Evolutionary conservation across 2,329 filamentous ascomycete species (phyloP), one percentile per base, ranked within the genome.

Genomic region (Dactylella cylindrospora): DNA sequence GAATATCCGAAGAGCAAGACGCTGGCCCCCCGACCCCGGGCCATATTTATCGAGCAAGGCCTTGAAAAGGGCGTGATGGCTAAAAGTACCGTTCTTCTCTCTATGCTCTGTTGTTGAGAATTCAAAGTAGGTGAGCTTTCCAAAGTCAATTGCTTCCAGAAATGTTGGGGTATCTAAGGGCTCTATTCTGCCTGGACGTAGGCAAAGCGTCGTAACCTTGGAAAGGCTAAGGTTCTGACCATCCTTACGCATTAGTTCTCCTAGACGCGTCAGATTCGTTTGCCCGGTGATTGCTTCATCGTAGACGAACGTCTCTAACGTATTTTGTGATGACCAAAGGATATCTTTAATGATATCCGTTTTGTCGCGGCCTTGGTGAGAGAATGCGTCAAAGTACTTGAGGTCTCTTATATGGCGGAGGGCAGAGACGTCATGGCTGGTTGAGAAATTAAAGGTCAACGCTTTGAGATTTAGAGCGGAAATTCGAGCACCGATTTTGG

Each of bases 71-170:
- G 28, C 40, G 5, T 49, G 22, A 19, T 61, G 55, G 41, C 35
- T 50, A 13, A 60, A 46, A n/a, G 12, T 22, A 45, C 23, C 40
- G 10, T 32, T 25, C 6, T 29, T 39, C 20, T 33, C 28, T 15
- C 10, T 1, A 17, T 43, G 28, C 19, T 43, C 26, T 2, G n/a
- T 31, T 3, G 47, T 53, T 32, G 55, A 61, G n/a, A 61, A 61
- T 17, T 61, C 55, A 13, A 61, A 44, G 23, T 61, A 61, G 22
- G 55, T 61, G 2, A 61, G 41, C 17, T 52, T 47, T 4, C 28
- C 2, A 20, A 61, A 61, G 22, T 61, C 15, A 7, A 61, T 49
- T 10, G 26, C 38, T 2, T 22, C 15, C 3, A 47, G 25, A 8
- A 61, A 33, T 1, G 23, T n/a, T 4, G 9, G 12, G 9, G 36